Evolutionary conservation across 2,329 filamentous ascomycete genomes (phyloP), one percentile per base, ranked within the genome.

Genomic region (Xylaria hypoxylon): DNA sequence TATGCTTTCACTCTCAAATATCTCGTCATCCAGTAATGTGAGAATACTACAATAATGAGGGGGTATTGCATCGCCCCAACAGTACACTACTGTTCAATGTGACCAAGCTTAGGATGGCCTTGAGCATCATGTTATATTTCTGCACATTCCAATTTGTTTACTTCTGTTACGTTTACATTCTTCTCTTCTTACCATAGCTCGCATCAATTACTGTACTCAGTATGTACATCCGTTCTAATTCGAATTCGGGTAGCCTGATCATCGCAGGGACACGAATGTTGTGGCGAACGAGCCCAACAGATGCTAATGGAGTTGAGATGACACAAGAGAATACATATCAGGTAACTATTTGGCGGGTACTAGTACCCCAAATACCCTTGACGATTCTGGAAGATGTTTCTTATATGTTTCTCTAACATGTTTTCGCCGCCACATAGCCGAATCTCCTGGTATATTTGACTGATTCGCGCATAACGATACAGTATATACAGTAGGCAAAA

Each of bases 401-500:
- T 28, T 44, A 44, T 26, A 56, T 45, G 57, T 65, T 65, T 65
- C 26, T 28, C 42, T 26, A 24, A 10, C 10, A 26, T 44, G 45
- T 50, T 42, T 51, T 42, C 24, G 42, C 19, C 31, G 11, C 42
- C 62, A 65, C 62, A 44, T 60, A 51, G 57, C 22, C 38, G 40
- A 59, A 42, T 56, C 19, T 33, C 62, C 55, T 33, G 22, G 17
- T 59, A 24, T 7, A 47, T 38, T 38, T 26, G 42, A 55, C 48
- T 59, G 19, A 45, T 24, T 40, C 17, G 11, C n/a, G 28, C 19
- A 52, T 3, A 31, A 47, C 5, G 3, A 47, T 24, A 55, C 31
- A 17, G 22, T 22, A 62, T 58, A 50, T 48, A 52, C 24, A 17
- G 6, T 15, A 22, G 10, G 2, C 13, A 26, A 19, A 19, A 13